Conservation (phyloP, 805 yeast species). For the Lachancea dasiensis region DNA sequence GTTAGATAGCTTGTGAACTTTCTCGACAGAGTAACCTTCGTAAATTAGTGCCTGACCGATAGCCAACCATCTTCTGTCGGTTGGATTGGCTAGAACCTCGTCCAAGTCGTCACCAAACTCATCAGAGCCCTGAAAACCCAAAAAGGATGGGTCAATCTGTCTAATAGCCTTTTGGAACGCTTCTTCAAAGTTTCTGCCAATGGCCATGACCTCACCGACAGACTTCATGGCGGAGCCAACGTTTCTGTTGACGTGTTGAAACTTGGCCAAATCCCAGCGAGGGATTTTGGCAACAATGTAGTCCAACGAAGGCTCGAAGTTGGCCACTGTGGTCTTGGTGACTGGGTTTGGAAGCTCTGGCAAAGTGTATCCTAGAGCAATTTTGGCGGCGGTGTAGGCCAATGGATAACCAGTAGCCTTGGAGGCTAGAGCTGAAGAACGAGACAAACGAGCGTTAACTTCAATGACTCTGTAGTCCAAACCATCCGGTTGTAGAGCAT, state of each 20-base stretch:
- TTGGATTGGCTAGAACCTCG: constrained; percentile 71
- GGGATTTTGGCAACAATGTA: constrained; percentile 97
- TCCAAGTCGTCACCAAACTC: constrained; percentile 70
- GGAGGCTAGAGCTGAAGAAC: constrained; percentile 97
- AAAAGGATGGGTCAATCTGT: constrained; percentile 84
- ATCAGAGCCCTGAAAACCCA: constrained; percentile 87
- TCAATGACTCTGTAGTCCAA: constrained; percentile 94
- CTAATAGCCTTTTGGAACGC: constrained; percentile 96
- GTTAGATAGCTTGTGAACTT: constrained; percentile 84
- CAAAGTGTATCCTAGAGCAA: constrained; percentile 88
- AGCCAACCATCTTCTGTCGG: constrained; percentile 96
- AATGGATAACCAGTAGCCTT: constrained; percentile 98
- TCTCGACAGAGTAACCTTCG: constrained; percentile 85
- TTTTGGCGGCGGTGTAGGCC: constrained; percentile 97
- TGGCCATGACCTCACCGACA: constrained; percentile 99
- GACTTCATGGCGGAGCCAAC: constrained; percentile 97
- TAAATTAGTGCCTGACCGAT: constrained; percentile 95
- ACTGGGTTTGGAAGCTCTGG: constrained; percentile 96
- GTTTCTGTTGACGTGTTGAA: constrained; percentile 89
- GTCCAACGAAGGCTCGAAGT: constrained; percentile 95
- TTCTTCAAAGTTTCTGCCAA: constrained; percentile 96
- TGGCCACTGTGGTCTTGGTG: constrained; percentile 91
- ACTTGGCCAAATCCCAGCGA: constrained; percentile 95
- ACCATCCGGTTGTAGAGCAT: constrained; percentile 93
- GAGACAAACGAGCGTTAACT: constrained; percentile 93